A percentile compares a stretch with the other conserved stretches of the same genome.
These are phyloP conservation scores for Neocatenulostroma microsporum DNA, from an alignment of 2,329 filamentous ascomycete genomes.

Conservation along the genomic window DNA sequence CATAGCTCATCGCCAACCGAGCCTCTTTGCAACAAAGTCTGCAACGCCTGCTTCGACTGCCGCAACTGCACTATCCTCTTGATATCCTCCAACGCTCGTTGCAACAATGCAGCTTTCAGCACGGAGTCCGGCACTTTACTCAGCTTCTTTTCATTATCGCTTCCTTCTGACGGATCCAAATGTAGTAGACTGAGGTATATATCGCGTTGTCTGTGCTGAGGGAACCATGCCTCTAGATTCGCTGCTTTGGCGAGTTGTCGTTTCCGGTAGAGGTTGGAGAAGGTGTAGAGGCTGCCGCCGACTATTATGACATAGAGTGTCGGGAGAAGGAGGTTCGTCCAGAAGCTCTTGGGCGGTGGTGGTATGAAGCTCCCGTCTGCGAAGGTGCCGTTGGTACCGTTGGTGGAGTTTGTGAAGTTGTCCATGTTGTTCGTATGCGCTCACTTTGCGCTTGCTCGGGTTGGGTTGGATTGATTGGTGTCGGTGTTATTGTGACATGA, in stretches of 20 bases:
- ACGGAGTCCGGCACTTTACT: conserved; percentile 71
- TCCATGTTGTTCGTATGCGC: conserved; percentile 18
- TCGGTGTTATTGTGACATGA: conserved; percentile 2
- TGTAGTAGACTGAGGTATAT: conserved; percentile 91
- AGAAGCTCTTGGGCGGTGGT: conserved; percentile 37
- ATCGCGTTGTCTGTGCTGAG: conserved; percentile 80
- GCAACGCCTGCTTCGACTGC: conserved; percentile 79
- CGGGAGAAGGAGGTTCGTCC: conserved; percentile 77
- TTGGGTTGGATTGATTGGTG: neutral
- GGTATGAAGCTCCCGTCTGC: conserved; percentile 15
- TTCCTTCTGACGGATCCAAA: conserved; percentile 52
- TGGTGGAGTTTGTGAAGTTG: conserved; percentile 22
- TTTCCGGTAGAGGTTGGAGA: conserved; percentile 87
- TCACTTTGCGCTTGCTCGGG: conserved; percentile 3
- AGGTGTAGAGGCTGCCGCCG: conserved; percentile 79
- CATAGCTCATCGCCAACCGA: conserved; percentile 94
- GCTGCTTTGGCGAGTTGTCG: conserved; percentile 74
- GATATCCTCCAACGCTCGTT: conserved; percentile 88
- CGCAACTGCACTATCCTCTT: conserved; percentile 82
- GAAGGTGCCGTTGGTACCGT: conserved; percentile 19
- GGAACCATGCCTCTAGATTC: conserved; percentile 90
- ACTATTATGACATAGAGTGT: conserved; percentile 85
- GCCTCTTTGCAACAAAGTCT: conserved; percentile 73
- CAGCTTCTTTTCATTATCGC: conserved; percentile 56
- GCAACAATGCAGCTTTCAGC: conserved; percentile 77